phyloP scores from a whole-genome alignment of 106 monocot genomes.

The Acanthochlamys bracteata region DNA sequence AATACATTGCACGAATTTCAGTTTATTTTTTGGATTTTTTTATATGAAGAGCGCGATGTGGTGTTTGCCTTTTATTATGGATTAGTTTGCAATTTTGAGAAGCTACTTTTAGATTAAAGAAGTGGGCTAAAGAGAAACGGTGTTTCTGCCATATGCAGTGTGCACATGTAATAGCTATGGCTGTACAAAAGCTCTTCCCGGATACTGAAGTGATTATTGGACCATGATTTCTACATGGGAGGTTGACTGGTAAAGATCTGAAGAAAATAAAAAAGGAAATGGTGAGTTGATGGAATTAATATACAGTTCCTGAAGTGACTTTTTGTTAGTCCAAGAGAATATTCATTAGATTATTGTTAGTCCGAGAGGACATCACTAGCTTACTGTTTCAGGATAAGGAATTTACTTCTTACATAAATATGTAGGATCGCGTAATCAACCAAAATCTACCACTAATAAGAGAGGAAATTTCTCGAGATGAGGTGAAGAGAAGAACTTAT shows the following conservation, averaged over 20 bases:
- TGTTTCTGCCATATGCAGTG: conserved; percentile 34
- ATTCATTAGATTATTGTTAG: conserved; percentile 49
- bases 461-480: conserved; percentile 92
- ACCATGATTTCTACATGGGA: conserved; percentile 96
- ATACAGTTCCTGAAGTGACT: conserved; percentile 2
- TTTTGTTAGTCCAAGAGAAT: conserved; percentile 21
- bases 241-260: conserved; percentile 78
- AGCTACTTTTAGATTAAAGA: neutral
- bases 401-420: conserved; percentile 80
- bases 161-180: conserved; percentile 99
- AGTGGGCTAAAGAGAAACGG: neutral
- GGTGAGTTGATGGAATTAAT: conserved; percentile 29
- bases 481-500: conserved; percentile 72
- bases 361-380: no score
- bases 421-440: conserved; percentile 92
- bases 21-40: no score
- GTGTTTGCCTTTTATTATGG: no score
- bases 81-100: neutral
- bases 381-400: conserved; percentile 70
- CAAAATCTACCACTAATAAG: conserved; percentile 79
- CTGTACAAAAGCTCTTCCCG: conserved; percentile 95
- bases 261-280: conserved; percentile 96
- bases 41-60: no score
- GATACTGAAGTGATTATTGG: conserved; percentile 87
- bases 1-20: no score